Conservation (phyloP, 202 grass and related monocot genomes). For the Zizania palustris region DNA sequence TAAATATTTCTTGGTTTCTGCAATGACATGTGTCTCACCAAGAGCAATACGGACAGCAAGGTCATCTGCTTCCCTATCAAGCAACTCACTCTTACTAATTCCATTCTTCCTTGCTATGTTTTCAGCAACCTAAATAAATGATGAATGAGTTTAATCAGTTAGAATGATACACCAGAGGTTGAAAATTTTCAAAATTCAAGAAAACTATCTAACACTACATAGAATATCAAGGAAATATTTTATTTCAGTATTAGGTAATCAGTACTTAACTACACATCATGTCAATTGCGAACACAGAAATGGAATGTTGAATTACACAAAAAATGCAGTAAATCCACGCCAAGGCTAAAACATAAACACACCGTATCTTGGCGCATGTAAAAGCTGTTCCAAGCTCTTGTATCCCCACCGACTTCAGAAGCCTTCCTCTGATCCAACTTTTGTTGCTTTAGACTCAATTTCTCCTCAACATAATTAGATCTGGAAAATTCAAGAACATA, state of each 20-base stretch:
- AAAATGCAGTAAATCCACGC: conserved; percentile 35
- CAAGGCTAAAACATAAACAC: conserved; percentile 46
- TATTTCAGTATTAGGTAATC: conserved; percentile 6
- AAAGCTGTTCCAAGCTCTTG: conserved; percentile 86
- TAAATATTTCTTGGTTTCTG: conserved; percentile 89
- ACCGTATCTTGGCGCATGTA: conserved; percentile 93
- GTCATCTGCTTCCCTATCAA: conserved; percentile 88
- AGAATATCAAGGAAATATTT: conserved; percentile 19
- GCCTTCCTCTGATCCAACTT: conserved; percentile 78
- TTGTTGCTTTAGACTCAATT: conserved; percentile 80
- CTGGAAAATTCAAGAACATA: conserved; percentile 55
- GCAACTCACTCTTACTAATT: conserved; percentile 81
- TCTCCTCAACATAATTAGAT: conserved; percentile 58
- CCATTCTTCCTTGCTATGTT: conserved; percentile 95
- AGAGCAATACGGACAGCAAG: conserved; percentile 87
- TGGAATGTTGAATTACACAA: not conserved
- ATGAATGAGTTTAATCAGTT: conserved; percentile 23
- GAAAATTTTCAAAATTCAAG: not conserved
- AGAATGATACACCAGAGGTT: not conserved
- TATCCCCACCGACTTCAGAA: conserved; percentile 88
- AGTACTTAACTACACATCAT: conserved; percentile 1
- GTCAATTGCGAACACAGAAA: not conserved
- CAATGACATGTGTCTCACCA: conserved; percentile 83
- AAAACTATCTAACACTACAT: conserved; percentile 13
- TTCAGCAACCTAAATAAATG: conserved; percentile 72